Conservation (phyloP, 352 stramenopile genomes). For the Globisporangium acanthophoron region DNA sequence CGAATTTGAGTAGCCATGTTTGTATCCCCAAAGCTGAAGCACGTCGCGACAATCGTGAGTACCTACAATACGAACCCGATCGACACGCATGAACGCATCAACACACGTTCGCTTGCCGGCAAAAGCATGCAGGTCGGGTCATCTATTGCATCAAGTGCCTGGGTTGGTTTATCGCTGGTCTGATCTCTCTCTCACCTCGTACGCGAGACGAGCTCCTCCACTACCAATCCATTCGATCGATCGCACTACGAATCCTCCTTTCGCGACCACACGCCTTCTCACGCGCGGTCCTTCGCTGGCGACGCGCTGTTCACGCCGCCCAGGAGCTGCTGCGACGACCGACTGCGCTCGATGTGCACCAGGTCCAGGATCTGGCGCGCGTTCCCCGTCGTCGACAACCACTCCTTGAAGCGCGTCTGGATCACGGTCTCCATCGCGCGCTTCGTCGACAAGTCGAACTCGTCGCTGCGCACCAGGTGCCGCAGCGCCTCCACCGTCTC, state of each 20-base stretch:
- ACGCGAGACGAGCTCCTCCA: background rate
- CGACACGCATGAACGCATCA: too few relatives aligned
- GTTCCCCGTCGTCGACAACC: slow-evolving; percentile 82
- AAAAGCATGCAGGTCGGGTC: background rate
- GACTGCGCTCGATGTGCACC: slow-evolving; percentile 67
- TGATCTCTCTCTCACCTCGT: background rate
- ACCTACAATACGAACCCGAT: too few relatives aligned
- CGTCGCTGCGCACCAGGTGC: slow-evolving; percentile 66
- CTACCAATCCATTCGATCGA: background rate
- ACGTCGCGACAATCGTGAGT: too few relatives aligned
- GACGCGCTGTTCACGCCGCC: slow-evolving; percentile 10
- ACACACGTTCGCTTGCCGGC: too few relatives aligned
- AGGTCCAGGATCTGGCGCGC: slow-evolving; percentile 87
- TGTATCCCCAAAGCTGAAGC: too few relatives aligned
- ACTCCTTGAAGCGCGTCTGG: slow-evolving; percentile 84
- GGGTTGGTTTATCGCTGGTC: background rate
- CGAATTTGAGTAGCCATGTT: too few relatives aligned
- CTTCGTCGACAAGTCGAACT: slow-evolving; percentile 78
- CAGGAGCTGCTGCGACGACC: slow-evolving; percentile 4
- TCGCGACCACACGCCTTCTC: background rate
- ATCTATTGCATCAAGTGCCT: background rate
- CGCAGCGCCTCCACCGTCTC: slow-evolving; percentile 73
- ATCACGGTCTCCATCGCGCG: slow-evolving; percentile 79
- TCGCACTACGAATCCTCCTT: background rate
- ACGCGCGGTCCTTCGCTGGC: slow-evolving; percentile 13